Conservation (phyloP, 768 basidiomycete species). For the Amanita exitialis region DNA sequence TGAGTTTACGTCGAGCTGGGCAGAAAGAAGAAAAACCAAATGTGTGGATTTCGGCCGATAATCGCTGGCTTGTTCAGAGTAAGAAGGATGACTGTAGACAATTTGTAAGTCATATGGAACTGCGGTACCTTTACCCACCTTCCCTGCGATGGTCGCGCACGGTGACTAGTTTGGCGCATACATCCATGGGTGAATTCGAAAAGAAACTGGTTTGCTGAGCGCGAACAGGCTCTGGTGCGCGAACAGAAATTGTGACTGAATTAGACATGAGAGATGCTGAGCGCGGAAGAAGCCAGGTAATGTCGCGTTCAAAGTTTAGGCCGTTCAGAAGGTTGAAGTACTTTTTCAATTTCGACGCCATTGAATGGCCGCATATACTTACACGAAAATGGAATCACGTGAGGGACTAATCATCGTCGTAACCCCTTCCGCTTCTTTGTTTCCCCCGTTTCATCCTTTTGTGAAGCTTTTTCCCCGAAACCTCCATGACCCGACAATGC, state of each 20-base stretch:
- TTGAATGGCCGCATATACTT: not conserved
- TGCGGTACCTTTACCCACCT: slow-evolving; percentile 26
- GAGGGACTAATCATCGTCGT: slow-evolving; percentile 37
- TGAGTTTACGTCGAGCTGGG: slow-evolving; percentile 15
- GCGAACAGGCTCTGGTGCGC: not conserved
- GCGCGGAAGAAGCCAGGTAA: not conserved
- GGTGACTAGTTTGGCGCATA: slow-evolving; percentile 71
- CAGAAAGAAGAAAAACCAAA: slow-evolving; percentile 33
- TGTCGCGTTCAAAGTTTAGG: not conserved
- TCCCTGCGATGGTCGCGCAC: slow-evolving; percentile 53
- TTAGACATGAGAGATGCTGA: not conserved
- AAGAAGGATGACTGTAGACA: slow-evolving; percentile 41
- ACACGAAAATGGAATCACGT: slow-evolving; percentile 4
- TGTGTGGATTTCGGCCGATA: slow-evolving; percentile 63
- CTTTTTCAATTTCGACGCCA: not conserved
- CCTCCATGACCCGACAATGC: slow-evolving; percentile 31
- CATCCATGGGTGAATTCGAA: slow-evolving; percentile 13
- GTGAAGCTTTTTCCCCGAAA: slow-evolving; percentile 71
- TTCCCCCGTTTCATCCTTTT: slow-evolving; percentile 77
- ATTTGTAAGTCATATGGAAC: too few species aligned
- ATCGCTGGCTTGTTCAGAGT: slow-evolving; percentile 52
- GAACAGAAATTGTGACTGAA: not conserved
- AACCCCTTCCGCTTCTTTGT: slow-evolving; percentile 88
- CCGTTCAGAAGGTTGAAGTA: not conserved
- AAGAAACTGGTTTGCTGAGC: not conserved